Conservation (phyloP, 805 yeast species). For the Candida rishiriensis region DNA sequence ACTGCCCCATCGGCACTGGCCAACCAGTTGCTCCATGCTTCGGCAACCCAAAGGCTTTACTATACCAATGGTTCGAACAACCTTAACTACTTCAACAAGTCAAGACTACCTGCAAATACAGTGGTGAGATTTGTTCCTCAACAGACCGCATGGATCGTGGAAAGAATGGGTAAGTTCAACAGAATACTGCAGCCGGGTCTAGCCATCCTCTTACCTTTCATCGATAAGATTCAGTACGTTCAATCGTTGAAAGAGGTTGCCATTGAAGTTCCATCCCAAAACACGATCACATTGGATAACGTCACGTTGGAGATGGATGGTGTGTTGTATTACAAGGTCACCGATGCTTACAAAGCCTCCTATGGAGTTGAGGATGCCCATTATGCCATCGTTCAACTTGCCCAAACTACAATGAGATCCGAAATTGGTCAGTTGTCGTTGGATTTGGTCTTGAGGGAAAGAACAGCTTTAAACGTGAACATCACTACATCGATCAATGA, state of each 20-base stretch:
- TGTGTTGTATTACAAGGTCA: constrained; percentile 69
- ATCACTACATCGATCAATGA: constrained; percentile 78
- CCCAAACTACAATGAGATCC: constrained; percentile 87
- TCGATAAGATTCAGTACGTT: constrained; percentile 76
- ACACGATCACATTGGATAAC: constrained; percentile 82
- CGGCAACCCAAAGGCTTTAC: not conserved
- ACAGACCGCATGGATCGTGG: constrained; percentile 88
- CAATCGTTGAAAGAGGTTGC: constrained; percentile 81
- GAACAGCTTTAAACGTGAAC: constrained; percentile 66
- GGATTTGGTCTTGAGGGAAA: constrained; percentile 73
- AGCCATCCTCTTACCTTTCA: constrained; percentile 64
- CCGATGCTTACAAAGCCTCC: constrained; percentile 79
- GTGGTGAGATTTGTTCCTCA: constrained; percentile 79
- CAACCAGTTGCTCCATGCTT: too few species aligned
- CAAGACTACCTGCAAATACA: constrained; percentile 68
- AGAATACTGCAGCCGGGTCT: constrained; percentile 69
- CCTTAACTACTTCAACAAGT: constrained; percentile 23
- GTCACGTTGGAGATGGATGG: constrained; percentile 85
- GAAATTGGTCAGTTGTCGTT: constrained; percentile 81
- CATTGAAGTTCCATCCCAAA: constrained; percentile 79
- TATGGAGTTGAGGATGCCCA: constrained; percentile 87
- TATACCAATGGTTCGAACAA: constrained; percentile 6
- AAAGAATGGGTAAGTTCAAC: constrained; percentile 83
- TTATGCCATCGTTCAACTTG: constrained; percentile 79
- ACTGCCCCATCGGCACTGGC: too few species aligned